Percentiles rank a stretch among this genome's conserved stretches.
Conservation (phyloP, 768 basidiomycete species). For the Cystobasidium tubakii region DNA sequence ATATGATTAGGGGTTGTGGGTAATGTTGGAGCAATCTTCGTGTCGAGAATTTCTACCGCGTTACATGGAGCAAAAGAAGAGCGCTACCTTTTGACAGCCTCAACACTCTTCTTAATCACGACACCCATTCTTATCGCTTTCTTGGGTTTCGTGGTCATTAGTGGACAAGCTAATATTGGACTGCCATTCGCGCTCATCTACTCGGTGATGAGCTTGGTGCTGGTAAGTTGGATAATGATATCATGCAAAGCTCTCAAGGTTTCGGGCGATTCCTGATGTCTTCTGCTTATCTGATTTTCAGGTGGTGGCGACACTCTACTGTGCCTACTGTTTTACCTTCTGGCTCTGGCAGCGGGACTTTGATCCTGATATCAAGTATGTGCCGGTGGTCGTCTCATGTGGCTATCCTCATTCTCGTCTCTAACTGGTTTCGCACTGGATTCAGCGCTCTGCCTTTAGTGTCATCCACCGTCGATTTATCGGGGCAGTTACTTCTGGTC, state of each 20-base stretch:
- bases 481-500: constrained; percentile 45
- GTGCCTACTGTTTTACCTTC: constrained; percentile 24
- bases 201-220: constrained; percentile 46
- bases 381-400: too few relatives aligned
- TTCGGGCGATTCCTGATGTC: too few relatives aligned
- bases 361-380: constrained; percentile 43
- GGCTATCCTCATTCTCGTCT: too few relatives aligned
- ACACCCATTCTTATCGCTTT: constrained; percentile 76
- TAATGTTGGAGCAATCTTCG: constrained; percentile 79
- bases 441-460: constrained; percentile 43
- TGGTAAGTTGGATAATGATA: constrained; percentile 35
- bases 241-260: too few relatives aligned
- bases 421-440: background rate
- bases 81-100: constrained; percentile 39
- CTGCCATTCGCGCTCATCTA: constrained; percentile 65
- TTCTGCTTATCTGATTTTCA: background rate
- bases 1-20: constrained; percentile 57
- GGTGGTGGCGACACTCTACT: constrained; percentile 20
- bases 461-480: constrained; percentile 43
- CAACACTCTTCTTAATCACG: constrained; percentile 66
- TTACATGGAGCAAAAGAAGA: constrained; percentile 59
- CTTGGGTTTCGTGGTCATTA: constrained; percentile 58
- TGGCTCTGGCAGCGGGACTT: constrained; percentile 45
- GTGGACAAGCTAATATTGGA: constrained; percentile 74
- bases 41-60: constrained; percentile 82